These are phyloP conservation scores for Amaranthus palmeri DNA, from an alignment of 148 eudicot genomes.

Conservation along the genomic window DNA sequence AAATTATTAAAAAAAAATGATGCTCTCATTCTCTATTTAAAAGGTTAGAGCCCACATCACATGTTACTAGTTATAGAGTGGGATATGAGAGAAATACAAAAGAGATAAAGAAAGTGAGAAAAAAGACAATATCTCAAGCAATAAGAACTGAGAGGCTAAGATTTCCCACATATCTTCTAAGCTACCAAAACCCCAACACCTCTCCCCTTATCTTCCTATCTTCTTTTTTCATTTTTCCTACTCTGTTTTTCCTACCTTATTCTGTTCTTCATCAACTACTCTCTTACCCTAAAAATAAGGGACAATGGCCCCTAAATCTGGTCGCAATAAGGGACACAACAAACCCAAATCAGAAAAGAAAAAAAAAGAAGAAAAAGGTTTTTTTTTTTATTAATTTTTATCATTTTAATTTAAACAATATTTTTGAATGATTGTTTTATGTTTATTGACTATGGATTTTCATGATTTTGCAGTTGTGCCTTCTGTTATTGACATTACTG, in stretches of 20 bases:
- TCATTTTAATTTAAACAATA: neutral
- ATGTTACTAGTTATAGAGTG: conserved; percentile 24
- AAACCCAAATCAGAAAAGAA: conserved; percentile 70
- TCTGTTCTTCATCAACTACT: neutral
- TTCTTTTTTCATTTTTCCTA: neutral
- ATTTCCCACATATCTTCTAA: conserved; percentile 43
- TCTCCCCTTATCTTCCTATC: conserved; percentile 25
- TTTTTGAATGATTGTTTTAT: neutral
- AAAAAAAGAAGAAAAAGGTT: conserved; percentile 87
- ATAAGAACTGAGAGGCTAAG: conserved; percentile 52
- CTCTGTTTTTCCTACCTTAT: neutral
- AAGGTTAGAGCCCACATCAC: conserved; percentile 27
- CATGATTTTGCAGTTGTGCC: conserved; percentile 66
- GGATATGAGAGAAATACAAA: conserved; percentile 8
- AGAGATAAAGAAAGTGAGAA: conserved; percentile 15
- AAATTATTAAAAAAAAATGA: neutral
- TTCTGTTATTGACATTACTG: conserved; percentile 68
- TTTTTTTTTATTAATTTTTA: neutral
- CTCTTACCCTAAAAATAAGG: neutral
- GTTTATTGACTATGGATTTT: neutral
- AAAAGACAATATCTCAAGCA: conserved; percentile 26
- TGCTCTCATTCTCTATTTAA: neutral
- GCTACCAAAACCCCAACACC: conserved; percentile 40
- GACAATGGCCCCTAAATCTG: conserved; percentile 90
- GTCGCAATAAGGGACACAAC: conserved; percentile 63